These are phyloP conservation scores for Bonnemaisonia californica DNA, from an alignment of 31 red algal genomes.

Conservation along the genomic window DNA sequence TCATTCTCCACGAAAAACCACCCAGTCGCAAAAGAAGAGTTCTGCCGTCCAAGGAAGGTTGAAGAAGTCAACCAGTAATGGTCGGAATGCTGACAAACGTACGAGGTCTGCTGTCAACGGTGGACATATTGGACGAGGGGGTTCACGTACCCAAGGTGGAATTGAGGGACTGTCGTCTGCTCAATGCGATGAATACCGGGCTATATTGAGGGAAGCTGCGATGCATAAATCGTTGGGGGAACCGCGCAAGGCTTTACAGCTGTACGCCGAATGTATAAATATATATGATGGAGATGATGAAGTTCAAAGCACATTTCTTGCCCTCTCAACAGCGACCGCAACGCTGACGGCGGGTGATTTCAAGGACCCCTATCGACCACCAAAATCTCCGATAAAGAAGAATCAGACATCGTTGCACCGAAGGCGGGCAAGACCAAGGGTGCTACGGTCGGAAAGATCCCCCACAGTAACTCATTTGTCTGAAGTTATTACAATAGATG, in stretches of 20 bases:
- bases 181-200: not conserved
- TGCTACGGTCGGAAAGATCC: too few species aligned
- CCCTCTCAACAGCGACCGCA: not conserved
- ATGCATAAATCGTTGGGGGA: not conserved
- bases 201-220: not conserved
- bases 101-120: not conserved
- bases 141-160: not conserved
- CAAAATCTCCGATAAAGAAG: too few species aligned
- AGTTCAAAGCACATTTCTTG: not conserved
- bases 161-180: not conserved
- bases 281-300: not conserved
- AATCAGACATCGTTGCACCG: too few species aligned
- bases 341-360: not conserved
- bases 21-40: not conserved
- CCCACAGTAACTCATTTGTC: too few species aligned
- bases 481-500: too few species aligned
- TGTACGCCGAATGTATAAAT: not conserved
- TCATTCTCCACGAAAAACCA: not conserved
- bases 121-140: not conserved
- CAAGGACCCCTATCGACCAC: too few species aligned
- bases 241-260: not conserved
- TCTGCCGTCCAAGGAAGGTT: not conserved
- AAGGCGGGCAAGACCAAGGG: too few species aligned
- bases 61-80: not conserved
- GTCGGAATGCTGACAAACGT: not conserved